These are phyloP conservation scores for Botrytis hyacinthi DNA, from an alignment of 2,329 filamentous ascomycete species.

Conservation along the genomic window DNA sequence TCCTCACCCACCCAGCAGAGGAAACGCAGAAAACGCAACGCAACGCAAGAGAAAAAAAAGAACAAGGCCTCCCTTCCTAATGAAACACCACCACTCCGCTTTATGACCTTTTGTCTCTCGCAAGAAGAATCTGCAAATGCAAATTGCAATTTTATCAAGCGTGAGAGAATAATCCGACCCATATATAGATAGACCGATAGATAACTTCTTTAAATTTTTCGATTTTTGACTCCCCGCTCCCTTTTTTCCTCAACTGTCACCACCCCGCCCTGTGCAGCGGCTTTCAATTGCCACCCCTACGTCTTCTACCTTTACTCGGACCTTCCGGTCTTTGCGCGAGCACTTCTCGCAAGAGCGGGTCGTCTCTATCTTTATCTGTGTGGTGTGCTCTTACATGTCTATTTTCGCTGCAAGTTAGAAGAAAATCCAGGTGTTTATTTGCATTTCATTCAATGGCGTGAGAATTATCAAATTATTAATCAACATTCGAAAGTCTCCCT, in stretches of 20 bases:
- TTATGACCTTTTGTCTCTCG: neutral
- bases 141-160: neutral
- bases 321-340: constrained; percentile 83
- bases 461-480: neutral
- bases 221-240: neutral
- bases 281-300: constrained; percentile 44
- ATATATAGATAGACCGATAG: neutral
- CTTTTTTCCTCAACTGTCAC: neutral
- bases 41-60: neutral
- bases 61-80: neutral
- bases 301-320: constrained; percentile 73
- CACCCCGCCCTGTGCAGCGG: no score
- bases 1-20: neutral
- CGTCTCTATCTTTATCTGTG: constrained; percentile 83
- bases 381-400: constrained; percentile 95
- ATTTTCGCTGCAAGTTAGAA: neutral
- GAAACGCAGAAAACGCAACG: neutral
- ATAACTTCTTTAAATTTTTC: neutral
- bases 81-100: constrained; percentile 3
- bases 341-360: constrained; percentile 76
- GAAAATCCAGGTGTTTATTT: neutral
- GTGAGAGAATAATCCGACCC: neutral
- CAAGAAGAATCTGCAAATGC: neutral
- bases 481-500: neutral
- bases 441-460: neutral